phyloP scores from a whole-genome alignment of 441 rosid species.

The Pelargonium cotyledonis region DNA sequence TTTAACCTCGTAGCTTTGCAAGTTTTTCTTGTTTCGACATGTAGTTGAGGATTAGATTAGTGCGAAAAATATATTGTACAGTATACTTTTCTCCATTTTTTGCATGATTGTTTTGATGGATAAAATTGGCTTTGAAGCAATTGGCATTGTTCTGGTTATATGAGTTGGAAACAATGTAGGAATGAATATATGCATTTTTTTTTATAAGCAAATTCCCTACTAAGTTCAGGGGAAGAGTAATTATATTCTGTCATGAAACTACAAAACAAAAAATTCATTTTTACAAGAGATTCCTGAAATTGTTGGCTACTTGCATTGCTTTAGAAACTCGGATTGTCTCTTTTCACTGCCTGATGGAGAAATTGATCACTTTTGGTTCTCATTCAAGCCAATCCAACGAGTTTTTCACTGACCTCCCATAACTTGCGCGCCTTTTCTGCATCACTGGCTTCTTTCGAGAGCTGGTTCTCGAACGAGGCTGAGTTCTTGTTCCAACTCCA shows the following conservation, averaged over 20 bases:
- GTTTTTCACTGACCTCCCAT: slow-evolving; percentile 86
- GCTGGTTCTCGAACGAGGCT: slow-evolving; percentile 77
- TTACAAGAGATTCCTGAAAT: background rate
- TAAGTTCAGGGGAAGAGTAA: background rate
- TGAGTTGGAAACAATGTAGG: too few relatives aligned
- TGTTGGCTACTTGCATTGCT: background rate
- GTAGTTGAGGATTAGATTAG: background rate
- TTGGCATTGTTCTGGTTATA: background rate
- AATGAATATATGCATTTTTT: background rate
- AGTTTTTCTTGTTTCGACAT: background rate
- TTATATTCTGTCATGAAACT: background rate
- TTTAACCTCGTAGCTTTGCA: slow-evolving; percentile 13
- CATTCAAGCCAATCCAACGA: slow-evolving; percentile 60
- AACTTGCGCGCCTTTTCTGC: slow-evolving; percentile 67
- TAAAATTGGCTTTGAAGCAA: background rate
- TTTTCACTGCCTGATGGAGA: background rate
- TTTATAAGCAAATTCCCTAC: background rate
- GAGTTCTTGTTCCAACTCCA: slow-evolving; percentile 95
- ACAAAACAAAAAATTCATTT: background rate
- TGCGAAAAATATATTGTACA: background rate
- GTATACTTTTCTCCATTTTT: background rate
- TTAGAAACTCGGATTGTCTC: background rate
- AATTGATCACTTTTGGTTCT: background rate
- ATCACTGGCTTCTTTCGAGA: slow-evolving; percentile 81
- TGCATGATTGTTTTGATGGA: background rate